Percentiles rank a stretch among this genome's conserved stretches.
phyloP scores from a whole-genome alignment of 768 basidiomycete genomes.

The Sporobolomyces pararoseus region DNA sequence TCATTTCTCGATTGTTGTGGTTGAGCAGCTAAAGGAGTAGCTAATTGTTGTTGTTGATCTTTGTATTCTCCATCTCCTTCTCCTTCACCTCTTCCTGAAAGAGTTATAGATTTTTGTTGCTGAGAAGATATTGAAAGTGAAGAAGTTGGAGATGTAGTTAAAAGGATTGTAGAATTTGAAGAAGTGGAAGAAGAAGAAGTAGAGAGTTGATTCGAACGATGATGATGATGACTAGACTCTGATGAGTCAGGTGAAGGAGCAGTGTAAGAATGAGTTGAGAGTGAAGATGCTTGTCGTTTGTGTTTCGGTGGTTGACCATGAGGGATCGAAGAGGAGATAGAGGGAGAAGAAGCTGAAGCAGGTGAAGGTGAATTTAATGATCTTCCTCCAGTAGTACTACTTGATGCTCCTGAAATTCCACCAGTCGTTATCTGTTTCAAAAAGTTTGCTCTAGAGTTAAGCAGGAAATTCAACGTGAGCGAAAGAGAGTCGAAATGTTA shows the following conservation, averaged over 20 bases:
- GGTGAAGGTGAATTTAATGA: too few species aligned
- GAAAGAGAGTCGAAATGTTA: background rate
- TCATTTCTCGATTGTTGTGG: too few species aligned
- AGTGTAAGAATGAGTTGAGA: background rate
- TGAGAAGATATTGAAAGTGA: constrained; percentile 1
- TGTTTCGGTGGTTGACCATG: too few species aligned
- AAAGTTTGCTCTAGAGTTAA: too few species aligned
- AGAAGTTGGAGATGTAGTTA: constrained; percentile 11
- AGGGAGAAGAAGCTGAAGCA: background rate
- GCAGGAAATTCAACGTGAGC: too few species aligned
- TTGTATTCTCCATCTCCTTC: too few species aligned
- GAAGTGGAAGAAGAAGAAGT: constrained; percentile 9
- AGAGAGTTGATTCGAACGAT: constrained; percentile 6
- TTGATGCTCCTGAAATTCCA: too few species aligned
- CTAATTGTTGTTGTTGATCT: too few species aligned
- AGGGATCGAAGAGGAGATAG: background rate
- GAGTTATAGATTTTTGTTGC: too few species aligned
- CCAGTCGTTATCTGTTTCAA: too few species aligned
- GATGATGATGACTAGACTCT: background rate
- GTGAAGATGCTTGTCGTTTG: constrained; percentile 11
- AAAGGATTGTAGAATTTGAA: background rate
- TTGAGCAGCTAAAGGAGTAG: constrained; percentile 1
- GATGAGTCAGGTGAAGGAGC: background rate
- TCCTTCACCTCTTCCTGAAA: too few species aligned
- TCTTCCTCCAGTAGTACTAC: too few species aligned